Evolutionary conservation across 768 basidiomycete genomes (phyloP).

Genomic region (Lentinula lateritia): DNA sequence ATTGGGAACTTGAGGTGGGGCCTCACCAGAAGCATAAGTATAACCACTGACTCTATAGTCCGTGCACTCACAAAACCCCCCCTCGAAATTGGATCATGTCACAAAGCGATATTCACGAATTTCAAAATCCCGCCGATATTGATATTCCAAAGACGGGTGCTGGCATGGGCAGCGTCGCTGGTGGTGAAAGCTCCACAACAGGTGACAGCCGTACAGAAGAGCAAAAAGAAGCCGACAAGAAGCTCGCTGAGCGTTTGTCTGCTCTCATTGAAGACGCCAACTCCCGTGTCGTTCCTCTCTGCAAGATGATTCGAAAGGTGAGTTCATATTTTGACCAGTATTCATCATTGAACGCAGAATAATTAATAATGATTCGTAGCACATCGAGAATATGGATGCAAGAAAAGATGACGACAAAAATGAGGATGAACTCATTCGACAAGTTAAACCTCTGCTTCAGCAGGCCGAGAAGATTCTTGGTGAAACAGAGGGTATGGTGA

Average conservation of each 20-base stretch:
- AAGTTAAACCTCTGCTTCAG: slow-evolving; percentile 29
- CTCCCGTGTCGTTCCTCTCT: slow-evolving; percentile 23
- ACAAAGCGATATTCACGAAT: slow-evolving; percentile 2
- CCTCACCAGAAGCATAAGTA: background rate
- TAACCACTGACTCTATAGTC: background rate
- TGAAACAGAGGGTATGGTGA: slow-evolving; percentile 30
- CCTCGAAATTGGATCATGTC: background rate
- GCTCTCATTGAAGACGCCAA: slow-evolving; percentile 29
- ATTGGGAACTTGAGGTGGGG: background rate
- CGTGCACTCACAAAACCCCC: background rate
- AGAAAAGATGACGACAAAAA: slow-evolving; percentile 30
- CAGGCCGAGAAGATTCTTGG: slow-evolving; percentile 31
- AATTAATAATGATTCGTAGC: slow-evolving; percentile 11
- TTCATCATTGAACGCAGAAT: background rate
- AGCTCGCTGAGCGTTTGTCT: slow-evolving; percentile 29
- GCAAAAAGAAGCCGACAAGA: slow-evolving; percentile 18
- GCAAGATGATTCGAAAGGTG: slow-evolving; percentile 32
- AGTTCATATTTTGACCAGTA: slow-evolving; percentile 10
- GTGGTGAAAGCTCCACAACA: background rate
- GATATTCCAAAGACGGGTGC: slow-evolving; percentile 1
- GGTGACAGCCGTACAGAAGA: slow-evolving; percentile 16
- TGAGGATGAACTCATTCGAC: slow-evolving; percentile 26
- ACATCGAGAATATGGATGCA: slow-evolving; percentile 27
- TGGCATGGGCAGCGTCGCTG: background rate
- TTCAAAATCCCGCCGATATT: background rate